phyloP scores from a whole-genome alignment of 2,329 filamentous ascomycete genomes.

The Ceratocystis destructans region DNA sequence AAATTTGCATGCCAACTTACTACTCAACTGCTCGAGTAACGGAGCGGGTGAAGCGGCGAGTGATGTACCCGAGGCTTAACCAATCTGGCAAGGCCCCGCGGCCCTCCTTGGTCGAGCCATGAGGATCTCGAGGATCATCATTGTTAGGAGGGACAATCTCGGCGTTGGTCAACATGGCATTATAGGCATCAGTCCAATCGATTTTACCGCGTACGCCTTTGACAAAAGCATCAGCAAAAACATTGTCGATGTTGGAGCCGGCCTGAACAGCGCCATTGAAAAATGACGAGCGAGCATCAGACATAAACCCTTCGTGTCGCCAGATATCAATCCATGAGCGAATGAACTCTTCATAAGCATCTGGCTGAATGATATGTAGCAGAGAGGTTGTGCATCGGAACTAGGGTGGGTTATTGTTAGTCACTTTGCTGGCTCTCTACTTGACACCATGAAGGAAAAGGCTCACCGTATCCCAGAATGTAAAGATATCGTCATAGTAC shows the following conservation, averaged over 20 bases:
- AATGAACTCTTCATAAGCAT: constrained; percentile 49
- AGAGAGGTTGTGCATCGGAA: constrained; percentile 53
- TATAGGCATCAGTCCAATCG: constrained; percentile 49
- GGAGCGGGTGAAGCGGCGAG: constrained; percentile 44
- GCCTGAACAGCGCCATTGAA: constrained; percentile 57
- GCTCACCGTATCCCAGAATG: constrained; percentile 43
- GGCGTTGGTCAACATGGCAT: constrained; percentile 53
- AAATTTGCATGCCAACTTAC: constrained; percentile 22
- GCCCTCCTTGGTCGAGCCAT: constrained; percentile 52
- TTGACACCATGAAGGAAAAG: background rate
- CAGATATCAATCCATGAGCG: constrained; percentile 56
- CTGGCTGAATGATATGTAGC: constrained; percentile 51
- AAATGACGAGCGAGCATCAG: constrained; percentile 53
- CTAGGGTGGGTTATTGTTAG: constrained; percentile 20
- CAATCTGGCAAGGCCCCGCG: constrained; percentile 57
- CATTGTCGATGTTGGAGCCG: constrained; percentile 56
- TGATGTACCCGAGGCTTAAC: constrained; percentile 51
- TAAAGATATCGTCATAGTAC: constrained; percentile 60
- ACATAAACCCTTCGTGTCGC: constrained; percentile 49
- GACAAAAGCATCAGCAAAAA: constrained; percentile 58
- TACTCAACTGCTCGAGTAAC: constrained; percentile 56
- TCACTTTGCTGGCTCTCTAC: too few species aligned
- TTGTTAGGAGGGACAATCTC: constrained; percentile 49
- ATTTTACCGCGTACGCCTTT: constrained; percentile 51
- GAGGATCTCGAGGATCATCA: constrained; percentile 40